Evolutionary conservation across 2,329 filamentous ascomycete species (phyloP), one percentile per base, ranked within the genome.

Genomic region (Aspergillus viridinutans): DNA sequence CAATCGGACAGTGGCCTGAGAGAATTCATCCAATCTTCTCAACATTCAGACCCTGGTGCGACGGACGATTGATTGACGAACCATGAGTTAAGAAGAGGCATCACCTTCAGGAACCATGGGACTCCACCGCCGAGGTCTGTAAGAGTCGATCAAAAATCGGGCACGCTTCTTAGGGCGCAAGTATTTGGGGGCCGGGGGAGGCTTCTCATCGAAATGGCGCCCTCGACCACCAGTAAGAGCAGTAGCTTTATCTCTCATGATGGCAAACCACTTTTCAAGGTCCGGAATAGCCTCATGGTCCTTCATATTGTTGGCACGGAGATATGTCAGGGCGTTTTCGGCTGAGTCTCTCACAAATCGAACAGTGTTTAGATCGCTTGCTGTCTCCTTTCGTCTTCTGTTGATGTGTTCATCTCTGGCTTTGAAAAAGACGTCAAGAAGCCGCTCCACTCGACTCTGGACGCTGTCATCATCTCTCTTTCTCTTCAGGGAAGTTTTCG

Each of bases 341-440:
- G 75, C 74, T 1, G 74, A 77, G 60, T 78, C 76, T 3, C 76
- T 73, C 26, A 79, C 70, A 51, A 77, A 78, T 50, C 72, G 72
- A 25, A 74, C 72, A 1, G 69, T 64, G 23, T 64, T 60, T 38
- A 65, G 61, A 32, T 63, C 64, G 3, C 64, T 57, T 3, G 64
- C 54, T 29, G 63, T 67, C 29, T 70, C 59, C 29, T 53, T 58
- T 40, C 65, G 54, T 40, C 65, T 62, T 29, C 69, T 57, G 4
- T 58, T 60, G 56, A 72, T 65, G 60, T 74, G 76, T 5, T 78
- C 74, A 1, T 65, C 59, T 54, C 74, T 72, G 8, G 76, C 75
- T 14, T 60, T 61, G 28, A 70, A 64, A 56, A 76, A 78, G 17
- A 72, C 65, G 0, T 59, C 53, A 48, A 74, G 61, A 29, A 76